Base-by-base conservation (phyloP, 176 grass and related monocot species). In the Eremochloa ophiuroides region DNA sequence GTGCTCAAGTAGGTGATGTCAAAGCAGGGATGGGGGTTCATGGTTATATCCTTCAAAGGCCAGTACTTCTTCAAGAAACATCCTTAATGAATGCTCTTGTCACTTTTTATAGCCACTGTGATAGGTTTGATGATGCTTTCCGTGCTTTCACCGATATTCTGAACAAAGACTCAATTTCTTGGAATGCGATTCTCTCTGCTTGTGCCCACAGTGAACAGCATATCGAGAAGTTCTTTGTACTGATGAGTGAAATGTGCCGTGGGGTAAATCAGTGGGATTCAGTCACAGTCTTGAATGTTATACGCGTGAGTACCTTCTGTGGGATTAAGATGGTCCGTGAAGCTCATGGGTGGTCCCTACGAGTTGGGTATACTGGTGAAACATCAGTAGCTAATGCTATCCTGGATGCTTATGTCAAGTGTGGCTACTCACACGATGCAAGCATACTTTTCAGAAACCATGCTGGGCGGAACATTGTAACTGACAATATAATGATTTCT, bases 361-460 rank as follows among this genome's bases (percentile, higher is more conserved):
- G 86, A 81, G 22, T 72, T 17, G 83, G 92, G 76, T 91, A 87
- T 77, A 43, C 70, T 47, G 10, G 41, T 62, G 83, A 91, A 60
- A 73, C 83, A 22, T 83, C 66, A 53, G 84, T 89, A 75, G 81
- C 73, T 66, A 94, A 91, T 85, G 86, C 92, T 51, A 87, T 89
- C 75, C n/a, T 94, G 29, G 86, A 94, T 87, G 83, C 86, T 40
- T 94, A 91, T 79, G 83, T 81, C 28, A 94, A 94, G 62, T 91
- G 92, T 70, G 89, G 92, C 23, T 81, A 68, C 37, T 67, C n/a
- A 59, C 67, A 79, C 18, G 77, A 72, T 72, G 88, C 92, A 76
- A 50, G 64, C 30, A 73, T 35, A 67, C 41, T 85, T 29, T 94
- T 91, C 72, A 91, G 67, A 75, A 87, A 37, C 34, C 82, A 75